These are phyloP conservation scores for Vaccinium corymbosum DNA, from an alignment of 148 eudicot genomes.

Conservation along the genomic window DNA sequence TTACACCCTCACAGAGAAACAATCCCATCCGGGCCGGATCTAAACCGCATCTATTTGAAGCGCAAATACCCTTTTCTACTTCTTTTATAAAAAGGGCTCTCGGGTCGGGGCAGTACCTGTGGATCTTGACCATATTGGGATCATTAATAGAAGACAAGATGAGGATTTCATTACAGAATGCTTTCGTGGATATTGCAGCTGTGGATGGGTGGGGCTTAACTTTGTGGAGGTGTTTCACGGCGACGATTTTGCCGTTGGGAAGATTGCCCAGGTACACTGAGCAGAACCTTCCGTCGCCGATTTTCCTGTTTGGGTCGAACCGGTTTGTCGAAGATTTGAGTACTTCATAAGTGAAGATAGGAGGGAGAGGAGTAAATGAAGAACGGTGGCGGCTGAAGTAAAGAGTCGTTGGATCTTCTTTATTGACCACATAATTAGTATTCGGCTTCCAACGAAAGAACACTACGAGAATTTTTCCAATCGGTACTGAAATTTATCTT, in stretches of 20 bases:
- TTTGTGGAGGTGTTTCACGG: conserved; percentile 67
- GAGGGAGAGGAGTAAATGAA: conserved; percentile 68
- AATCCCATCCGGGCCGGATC: conserved; percentile 48
- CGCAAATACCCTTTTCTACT: too few relatives aligned
- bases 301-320: conserved; percentile 68
- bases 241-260: conserved; percentile 50
- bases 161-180: too few relatives aligned
- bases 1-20: conserved; percentile 31
- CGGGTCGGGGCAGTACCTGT: too few relatives aligned
- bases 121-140: not conserved
- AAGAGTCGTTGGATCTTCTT: conserved; percentile 57
- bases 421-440: not conserved
- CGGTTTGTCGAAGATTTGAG: conserved; percentile 69
- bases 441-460: conserved; percentile 29
- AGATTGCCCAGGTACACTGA: conserved; percentile 74
- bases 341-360: conserved; percentile 79
- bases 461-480: too few relatives aligned
- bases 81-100: too few relatives aligned
- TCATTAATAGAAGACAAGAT: too few relatives aligned
- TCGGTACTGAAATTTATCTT: too few relatives aligned
- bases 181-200: too few relatives aligned
- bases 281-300: conserved; percentile 89
- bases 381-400: conserved; percentile 66
- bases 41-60: conserved; percentile 42
- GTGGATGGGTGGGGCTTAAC: conserved; percentile 23